phyloP scores from a whole-genome alignment of 305 asterid genomes.

The Withania somnifera region DNA sequence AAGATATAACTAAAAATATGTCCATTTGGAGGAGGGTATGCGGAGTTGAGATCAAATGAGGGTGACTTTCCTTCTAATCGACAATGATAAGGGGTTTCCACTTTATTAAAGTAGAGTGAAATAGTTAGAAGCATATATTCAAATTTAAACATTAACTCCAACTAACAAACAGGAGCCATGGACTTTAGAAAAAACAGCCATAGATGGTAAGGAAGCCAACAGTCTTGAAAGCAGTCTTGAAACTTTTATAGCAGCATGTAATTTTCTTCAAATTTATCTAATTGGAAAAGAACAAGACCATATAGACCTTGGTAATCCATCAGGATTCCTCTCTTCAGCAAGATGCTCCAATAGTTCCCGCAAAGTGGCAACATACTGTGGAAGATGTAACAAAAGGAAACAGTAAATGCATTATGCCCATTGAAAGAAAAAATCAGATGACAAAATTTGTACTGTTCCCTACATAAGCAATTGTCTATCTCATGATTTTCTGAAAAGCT shows the following conservation, averaged over 20 bases:
- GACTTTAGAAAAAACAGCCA: background rate
- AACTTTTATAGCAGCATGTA: background rate
- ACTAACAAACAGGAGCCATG: background rate
- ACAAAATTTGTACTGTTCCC: background rate
- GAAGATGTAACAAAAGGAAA: background rate
- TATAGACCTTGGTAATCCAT: conserved; percentile 71
- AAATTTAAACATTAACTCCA: background rate
- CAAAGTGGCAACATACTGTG: conserved; percentile 76
- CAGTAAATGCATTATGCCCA: background rate
- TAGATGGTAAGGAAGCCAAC: background rate
- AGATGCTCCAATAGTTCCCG: conserved; percentile 86
- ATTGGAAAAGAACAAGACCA: background rate
- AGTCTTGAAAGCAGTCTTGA: background rate
- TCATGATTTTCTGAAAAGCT: background rate
- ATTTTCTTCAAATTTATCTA: background rate
- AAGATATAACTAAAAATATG: background rate
- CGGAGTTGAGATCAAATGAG: background rate
- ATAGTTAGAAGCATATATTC: background rate
- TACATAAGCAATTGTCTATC: background rate
- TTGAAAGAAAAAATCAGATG: background rate
- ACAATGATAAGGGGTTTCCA: background rate
- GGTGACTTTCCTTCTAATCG: background rate
- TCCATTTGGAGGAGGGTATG: background rate
- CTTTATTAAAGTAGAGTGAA: background rate
- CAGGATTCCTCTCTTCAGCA: conserved; percentile 64